Conservation (phyloP, 331 rosid genomes). For the Quercus tomentella region DNA sequence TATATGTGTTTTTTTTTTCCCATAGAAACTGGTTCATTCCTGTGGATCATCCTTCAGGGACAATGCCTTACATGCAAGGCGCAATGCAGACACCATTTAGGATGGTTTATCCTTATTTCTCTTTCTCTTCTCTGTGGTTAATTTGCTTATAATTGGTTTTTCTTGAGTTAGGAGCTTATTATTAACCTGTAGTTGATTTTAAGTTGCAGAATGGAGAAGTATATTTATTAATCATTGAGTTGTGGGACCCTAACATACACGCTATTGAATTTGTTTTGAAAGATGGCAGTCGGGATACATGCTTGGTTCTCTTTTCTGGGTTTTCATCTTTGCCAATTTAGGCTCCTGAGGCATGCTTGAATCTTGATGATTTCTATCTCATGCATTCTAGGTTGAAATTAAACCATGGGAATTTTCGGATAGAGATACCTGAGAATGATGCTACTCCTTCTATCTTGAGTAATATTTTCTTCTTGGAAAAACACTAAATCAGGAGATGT, state of each 20-base stretch:
- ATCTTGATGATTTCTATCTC: background rate
- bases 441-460: background rate
- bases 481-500: background rate
- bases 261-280: constrained; percentile 36
- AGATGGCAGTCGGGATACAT: constrained; percentile 24
- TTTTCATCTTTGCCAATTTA: background rate
- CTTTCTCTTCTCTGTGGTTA: background rate
- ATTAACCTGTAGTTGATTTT: background rate
- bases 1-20: background rate
- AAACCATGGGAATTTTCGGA: constrained; percentile 27
- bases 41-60: constrained; percentile 13
- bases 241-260: constrained; percentile 30
- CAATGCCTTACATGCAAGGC: constrained; percentile 15
- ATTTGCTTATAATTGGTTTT: background rate
- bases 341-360: background rate
- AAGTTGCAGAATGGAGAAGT: constrained; percentile 26
- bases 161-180: background rate
- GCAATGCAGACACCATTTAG: constrained; percentile 30
- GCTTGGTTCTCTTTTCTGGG: constrained; percentile 7
- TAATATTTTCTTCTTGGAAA: background rate
- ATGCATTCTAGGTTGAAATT: constrained; percentile 20
- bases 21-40: constrained; percentile 26
- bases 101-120: constrained; percentile 12
- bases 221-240: constrained; percentile 25
- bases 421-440: constrained; percentile 28